phyloP scores from a whole-genome alignment of 306 rosid genomes.

The Dalbergia oliveri region DNA sequence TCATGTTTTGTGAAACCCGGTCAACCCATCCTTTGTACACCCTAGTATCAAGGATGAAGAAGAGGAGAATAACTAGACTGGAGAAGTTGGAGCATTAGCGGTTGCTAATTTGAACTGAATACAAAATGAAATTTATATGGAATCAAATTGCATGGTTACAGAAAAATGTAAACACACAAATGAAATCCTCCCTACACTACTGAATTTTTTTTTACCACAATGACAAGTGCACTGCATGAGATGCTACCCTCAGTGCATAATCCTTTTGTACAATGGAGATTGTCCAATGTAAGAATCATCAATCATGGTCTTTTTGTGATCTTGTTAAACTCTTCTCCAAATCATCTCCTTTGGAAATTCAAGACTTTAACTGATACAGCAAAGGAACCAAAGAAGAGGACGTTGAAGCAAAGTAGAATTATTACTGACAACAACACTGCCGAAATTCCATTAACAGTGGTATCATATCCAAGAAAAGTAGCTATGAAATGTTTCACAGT shows the following conservation, averaged over 20 bases:
- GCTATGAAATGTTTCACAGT: constrained; percentile 65
- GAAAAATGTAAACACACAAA: background rate
- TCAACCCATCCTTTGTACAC: no score
- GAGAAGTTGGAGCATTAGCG: background rate
- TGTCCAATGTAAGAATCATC: background rate
- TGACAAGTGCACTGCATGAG: background rate
- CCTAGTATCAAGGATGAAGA: background rate
- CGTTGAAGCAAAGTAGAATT: constrained; percentile 57
- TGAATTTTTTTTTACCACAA: background rate
- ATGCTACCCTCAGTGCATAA: background rate
- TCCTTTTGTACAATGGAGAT: background rate
- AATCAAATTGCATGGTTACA: background rate
- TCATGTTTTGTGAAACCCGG: no score
- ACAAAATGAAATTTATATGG: no score
- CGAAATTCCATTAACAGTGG: constrained; percentile 59
- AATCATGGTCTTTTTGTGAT: constrained; percentile 23
- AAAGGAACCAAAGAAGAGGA: constrained; percentile 66
- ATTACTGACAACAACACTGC: constrained; percentile 44
- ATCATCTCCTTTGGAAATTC: constrained; percentile 78
- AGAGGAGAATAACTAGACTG: background rate
- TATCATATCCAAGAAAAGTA: constrained; percentile 58
- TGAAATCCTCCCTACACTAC: no score
- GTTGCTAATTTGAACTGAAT: background rate
- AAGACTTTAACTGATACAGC: constrained; percentile 67
- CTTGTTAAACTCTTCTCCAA: background rate